Evolutionary conservation across 495 filamentous ascomycete species (phyloP).

Genomic region (Elasticomyces elasticus): DNA sequence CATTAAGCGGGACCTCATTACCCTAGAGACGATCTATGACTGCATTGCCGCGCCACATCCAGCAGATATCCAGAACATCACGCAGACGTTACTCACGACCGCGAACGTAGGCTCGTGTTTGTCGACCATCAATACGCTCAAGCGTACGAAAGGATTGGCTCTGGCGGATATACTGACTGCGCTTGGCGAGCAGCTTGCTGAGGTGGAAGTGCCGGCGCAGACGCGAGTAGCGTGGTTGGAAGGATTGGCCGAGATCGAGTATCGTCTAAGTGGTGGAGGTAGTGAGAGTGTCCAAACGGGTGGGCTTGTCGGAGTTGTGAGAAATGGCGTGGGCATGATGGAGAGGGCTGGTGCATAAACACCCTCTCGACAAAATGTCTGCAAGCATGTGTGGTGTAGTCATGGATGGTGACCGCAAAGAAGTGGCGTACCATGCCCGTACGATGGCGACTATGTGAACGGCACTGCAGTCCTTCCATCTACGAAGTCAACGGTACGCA

Average conservation of each 20-base stretch:
- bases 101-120: conserved; percentile 80
- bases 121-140: conserved; percentile 74
- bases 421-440: no score
- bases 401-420: no score
- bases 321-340: conserved; percentile 49
- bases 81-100: conserved; percentile 68
- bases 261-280: conserved; percentile 77
- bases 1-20: conserved; percentile 71
- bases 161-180: conserved; percentile 87
- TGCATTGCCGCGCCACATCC: conserved; percentile 96
- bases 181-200: conserved; percentile 67
- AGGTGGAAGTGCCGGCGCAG: conserved; percentile 75
- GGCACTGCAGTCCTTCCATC: no score
- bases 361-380: background rate
- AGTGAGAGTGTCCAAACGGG: conserved; percentile 88
- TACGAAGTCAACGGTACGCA: no score
- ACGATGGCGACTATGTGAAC: no score
- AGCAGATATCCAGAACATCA: conserved; percentile 73
- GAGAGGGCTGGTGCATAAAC: conserved; percentile 1
- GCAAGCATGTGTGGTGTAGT: no score
- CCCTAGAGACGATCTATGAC: conserved; percentile 85
- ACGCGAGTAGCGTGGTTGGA: conserved; percentile 87
- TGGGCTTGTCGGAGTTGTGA: conserved; percentile 78
- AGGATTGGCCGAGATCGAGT: conserved; percentile 85
- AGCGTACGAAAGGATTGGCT: conserved; percentile 77